These are phyloP conservation scores for Albatrellus sp. DNA, from an alignment of 1,284 basidiomycete species.

Conservation along the genomic window DNA sequence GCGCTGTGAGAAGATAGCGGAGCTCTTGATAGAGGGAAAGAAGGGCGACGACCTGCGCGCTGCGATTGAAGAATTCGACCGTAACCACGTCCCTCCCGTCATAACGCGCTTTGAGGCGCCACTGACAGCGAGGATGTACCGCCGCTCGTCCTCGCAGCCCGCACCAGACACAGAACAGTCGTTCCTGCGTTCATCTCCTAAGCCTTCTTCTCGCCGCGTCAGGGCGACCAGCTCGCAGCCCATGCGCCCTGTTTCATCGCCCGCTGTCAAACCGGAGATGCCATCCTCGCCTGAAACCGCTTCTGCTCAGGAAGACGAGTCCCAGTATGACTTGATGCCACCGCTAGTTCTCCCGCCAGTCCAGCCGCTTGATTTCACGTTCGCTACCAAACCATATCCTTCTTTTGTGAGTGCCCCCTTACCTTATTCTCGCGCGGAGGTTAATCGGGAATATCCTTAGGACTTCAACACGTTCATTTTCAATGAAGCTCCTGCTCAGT, in stretches of 20 bases:
- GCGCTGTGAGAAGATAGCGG: constrained; percentile 68
- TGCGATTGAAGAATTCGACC: constrained; percentile 65
- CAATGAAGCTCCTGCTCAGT: constrained; percentile 16
- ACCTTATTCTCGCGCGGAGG: neutral
- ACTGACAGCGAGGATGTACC: constrained; percentile 49
- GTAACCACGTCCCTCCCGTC: constrained; percentile 47
- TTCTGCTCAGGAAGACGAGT: neutral
- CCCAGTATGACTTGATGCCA: constrained; percentile 8
- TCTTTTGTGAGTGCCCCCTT: constrained; percentile 31
- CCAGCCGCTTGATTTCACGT: constrained; percentile 11
- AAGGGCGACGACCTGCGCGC: constrained; percentile 57
- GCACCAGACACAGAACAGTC: constrained; percentile 21
- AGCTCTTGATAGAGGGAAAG: constrained; percentile 62
- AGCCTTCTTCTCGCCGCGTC: constrained; percentile 12
- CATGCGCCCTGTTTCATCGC: constrained; percentile 1
- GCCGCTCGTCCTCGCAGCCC: constrained; percentile 37
- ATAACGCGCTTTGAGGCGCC: constrained; percentile 62
- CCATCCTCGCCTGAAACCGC: constrained; percentile 8
- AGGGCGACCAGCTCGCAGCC: constrained; percentile 24
- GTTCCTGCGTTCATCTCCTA: constrained; percentile 15
- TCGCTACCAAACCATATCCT: constrained; percentile 16
- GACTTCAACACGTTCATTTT: constrained; percentile 35
- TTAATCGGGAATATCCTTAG: constrained; percentile 12
- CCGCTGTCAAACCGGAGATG: constrained; percentile 10
- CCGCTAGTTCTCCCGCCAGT: constrained; percentile 13